Evolutionary conservation across 2,329 filamentous ascomycete genomes (phyloP), one percentile per base, ranked within the genome.

Genomic region (Colletotrichum sp.): DNA sequence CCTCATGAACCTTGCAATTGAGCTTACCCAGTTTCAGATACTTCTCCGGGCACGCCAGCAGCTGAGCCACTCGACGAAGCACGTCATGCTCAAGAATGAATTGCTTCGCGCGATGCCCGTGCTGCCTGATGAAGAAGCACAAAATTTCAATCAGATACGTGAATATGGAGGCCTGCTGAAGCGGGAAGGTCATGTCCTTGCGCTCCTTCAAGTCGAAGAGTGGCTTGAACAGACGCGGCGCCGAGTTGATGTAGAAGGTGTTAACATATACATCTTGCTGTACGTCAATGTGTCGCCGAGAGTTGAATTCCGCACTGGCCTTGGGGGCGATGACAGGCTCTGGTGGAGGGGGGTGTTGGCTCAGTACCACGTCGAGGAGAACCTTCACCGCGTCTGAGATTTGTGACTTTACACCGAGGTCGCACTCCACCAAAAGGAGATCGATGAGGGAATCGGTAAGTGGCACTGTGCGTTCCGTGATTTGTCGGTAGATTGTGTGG

Each of bases 341-440:
- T 52, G 44, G 44, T 13, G 44, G 44, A 52, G 44, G 44, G 44
- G 44, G 44, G 12, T 52, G 44, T 52, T 52, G 44, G 44, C 44
- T 52, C n/a, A 52, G 44, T 25, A 52, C n/a, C n/a, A 85, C 93
- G 86, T 99, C 97, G 44, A 99, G 90, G 13, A 99, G 89, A 27
- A 99, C 94, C 85, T 98, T 98, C 83, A 99, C 93, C 9, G 96
- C 95, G 86, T 99, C 97, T 5, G 96, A 96, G 81, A 99, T 94
- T 84, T 99, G 97, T 32, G 95, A 96, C 85, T 98, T 98, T 78
- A 99, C 96, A 1, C 97, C 97, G 19, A 99, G 88, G 82, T 99
- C 97, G 22, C 95, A 94, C 86, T 99, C 97, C 3, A 97, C 93
- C 63, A 99, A 90, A 3, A 99, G 90, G 57, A 99, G 89, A 80